These are phyloP conservation scores for Cutaneotrichosporon sp. DNA, from an alignment of 1,284 basidiomycete genomes.

Conservation along the genomic window DNA sequence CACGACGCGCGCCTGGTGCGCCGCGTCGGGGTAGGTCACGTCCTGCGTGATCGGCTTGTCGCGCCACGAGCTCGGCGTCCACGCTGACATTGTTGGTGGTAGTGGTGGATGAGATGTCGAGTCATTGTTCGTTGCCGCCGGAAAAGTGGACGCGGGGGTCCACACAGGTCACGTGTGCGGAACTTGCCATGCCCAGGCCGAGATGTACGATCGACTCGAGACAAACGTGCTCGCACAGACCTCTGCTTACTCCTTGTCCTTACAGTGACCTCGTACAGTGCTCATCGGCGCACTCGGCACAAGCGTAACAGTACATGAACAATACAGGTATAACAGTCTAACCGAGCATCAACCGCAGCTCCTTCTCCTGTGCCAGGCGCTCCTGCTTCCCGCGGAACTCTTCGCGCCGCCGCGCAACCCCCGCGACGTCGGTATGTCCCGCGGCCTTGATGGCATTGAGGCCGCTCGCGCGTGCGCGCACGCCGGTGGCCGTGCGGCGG, in stretches of 20 bases:
- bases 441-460: conserved; percentile 11
- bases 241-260: no score
- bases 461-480: conserved; percentile 13
- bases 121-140: not conserved
- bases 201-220: no score
- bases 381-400: conserved; percentile 43
- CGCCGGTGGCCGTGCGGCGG: not conserved
- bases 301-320: not conserved
- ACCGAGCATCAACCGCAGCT: conserved; percentile 43
- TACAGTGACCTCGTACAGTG: no score
- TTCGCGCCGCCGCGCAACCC: conserved; percentile 33
- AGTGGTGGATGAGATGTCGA: not conserved
- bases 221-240: no score
- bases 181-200: no score
- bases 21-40: conserved; percentile 53
- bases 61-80: conserved; percentile 65
- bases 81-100: conserved; percentile 33
- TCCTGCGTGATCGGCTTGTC: conserved; percentile 67
- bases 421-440: conserved; percentile 24
- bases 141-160: not conserved
- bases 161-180: not conserved
- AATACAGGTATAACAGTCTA: conserved; percentile 2
- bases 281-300: no score
- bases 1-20: conserved; percentile 64
- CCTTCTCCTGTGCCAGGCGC: conserved; percentile 39